Base-by-base conservation (phyloP, 495 filamentous ascomycete species). In the Podospora sp. region DNA sequence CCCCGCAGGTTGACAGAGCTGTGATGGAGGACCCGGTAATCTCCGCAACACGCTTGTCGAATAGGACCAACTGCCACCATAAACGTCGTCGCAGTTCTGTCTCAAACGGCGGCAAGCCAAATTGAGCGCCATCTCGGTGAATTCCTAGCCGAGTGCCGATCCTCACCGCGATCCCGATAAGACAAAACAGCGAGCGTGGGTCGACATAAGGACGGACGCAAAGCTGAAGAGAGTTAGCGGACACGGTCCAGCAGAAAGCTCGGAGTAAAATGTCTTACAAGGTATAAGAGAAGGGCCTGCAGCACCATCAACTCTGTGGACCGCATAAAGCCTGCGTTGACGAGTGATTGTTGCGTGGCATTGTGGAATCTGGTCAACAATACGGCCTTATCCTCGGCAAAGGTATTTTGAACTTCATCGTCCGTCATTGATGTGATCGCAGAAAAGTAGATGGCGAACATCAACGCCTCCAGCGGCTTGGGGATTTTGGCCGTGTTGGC, bases 31-130 rank as follows among this genome's bases (percentile, higher is more conserved):
- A 88, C 29, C 89, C 89, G 26, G 87, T 85, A 40, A 90, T 84
- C 70, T 89, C 88, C 21, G 83, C 84, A 9, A 87, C 82, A 40
- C 88, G 84, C 52, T 83, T 81, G 70, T 93, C 90, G 20, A 92
- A 82, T 22, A 85, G 78, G 62, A 86, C 84, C 8, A 92, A 77
- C 70, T 89, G 88, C 89, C 89, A 91, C 90, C 90, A 93, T 5
- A 92, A 73, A 22, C 90, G 81, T 58, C 89, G 78, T 20, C 90
- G 81, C 74, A 87, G 84, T 76, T 93, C 90, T 1, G 85, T 83
- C 62, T 92, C 89, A 70, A 92, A 91, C 4, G 87, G 85, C 0
- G 87, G 82, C 1, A 91, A 78, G n/a, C 80, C 79, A 58, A 86
- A 88, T 65, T 85, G 83, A 46, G 78, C 74, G 3, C 87, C 88